phyloP scores from a whole-genome alignment of 179 eudicot species.

The Silene noctiflora region DNA sequence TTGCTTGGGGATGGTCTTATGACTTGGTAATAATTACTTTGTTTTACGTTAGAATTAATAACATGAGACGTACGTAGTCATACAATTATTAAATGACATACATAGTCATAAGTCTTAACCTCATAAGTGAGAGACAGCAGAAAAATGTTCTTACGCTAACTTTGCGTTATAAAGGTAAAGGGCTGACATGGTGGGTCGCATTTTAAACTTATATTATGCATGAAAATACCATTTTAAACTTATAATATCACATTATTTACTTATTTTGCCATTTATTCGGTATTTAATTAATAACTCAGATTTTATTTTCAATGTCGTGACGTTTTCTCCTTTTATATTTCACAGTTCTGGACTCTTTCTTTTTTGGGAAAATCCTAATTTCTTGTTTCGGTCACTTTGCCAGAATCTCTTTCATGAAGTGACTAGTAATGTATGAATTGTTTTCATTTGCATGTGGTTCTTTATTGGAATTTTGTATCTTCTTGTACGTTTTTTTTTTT shows the following conservation, averaged over 20 bases:
- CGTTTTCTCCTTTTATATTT: background rate
- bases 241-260: background rate
- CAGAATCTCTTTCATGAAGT: background rate
- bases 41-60: too few relatives aligned
- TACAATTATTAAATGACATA: too few relatives aligned
- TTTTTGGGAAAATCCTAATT: slow-evolving; percentile 21
- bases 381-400: slow-evolving; percentile 16
- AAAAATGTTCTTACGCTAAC: slow-evolving; percentile 33
- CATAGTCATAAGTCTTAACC: too few relatives aligned
- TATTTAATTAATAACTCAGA: background rate
- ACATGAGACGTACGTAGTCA: too few relatives aligned
- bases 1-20: too few relatives aligned
- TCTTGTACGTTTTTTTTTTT: background rate
- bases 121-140: slow-evolving; percentile 24
- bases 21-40: too few relatives aligned
- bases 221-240: background rate
- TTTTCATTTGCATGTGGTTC: background rate
- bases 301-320: background rate
- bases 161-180: slow-evolving; percentile 21
- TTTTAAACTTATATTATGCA: background rate
- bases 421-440: background rate
- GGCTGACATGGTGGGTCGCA: slow-evolving; percentile 7
- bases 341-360: slow-evolving; percentile 6
- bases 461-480: background rate
- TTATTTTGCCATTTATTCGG: background rate